Conservation (phyloP, 441 rosid genomes). For the Viola pubescens region DNA sequence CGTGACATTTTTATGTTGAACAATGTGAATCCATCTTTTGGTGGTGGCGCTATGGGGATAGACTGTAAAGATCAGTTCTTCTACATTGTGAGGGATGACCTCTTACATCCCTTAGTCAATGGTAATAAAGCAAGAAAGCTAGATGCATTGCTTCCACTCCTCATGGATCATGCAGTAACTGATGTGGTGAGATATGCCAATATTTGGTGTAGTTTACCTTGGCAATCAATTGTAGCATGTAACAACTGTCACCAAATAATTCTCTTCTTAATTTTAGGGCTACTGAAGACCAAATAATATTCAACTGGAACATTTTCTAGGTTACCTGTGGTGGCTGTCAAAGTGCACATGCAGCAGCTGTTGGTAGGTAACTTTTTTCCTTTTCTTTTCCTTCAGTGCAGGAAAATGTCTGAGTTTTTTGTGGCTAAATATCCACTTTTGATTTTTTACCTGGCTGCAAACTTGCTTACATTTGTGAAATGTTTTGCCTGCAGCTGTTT, state of each 20-base stretch:
- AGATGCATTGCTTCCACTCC: conserved; percentile 68
- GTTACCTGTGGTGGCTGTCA: conserved; percentile 96
- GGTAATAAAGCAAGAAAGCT: conserved; percentile 92
- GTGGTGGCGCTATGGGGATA: conserved; percentile 25
- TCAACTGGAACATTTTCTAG: conserved; percentile 40
- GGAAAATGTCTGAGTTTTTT: conserved; percentile 9
- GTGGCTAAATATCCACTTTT: not conserved
- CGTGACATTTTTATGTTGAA: conserved; percentile 29
- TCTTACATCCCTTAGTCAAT: conserved; percentile 81
- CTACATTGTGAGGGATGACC: conserved; percentile 78
- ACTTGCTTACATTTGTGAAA: conserved; percentile 13
- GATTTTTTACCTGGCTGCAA: not conserved
- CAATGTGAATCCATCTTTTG: conserved; percentile 38
- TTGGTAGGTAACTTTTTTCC: conserved; percentile 38
- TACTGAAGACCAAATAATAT: conserved; percentile 19
- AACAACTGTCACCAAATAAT: conserved; percentile 1
- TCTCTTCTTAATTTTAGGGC: conserved; percentile 13
- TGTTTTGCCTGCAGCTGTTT: conserved; percentile 59
- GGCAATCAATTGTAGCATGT: conserved; percentile 4
- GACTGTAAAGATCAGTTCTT: conserved; percentile 34
- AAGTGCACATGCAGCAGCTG: conserved; percentile 87
- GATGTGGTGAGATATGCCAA: conserved; percentile 56
- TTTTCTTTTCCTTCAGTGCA: not conserved
- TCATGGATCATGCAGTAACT: conserved; percentile 51
- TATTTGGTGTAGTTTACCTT: not conserved